Conservation (phyloP, 2,329 filamentous ascomycete species). For the Chrysoporthe cubensis region DNA sequence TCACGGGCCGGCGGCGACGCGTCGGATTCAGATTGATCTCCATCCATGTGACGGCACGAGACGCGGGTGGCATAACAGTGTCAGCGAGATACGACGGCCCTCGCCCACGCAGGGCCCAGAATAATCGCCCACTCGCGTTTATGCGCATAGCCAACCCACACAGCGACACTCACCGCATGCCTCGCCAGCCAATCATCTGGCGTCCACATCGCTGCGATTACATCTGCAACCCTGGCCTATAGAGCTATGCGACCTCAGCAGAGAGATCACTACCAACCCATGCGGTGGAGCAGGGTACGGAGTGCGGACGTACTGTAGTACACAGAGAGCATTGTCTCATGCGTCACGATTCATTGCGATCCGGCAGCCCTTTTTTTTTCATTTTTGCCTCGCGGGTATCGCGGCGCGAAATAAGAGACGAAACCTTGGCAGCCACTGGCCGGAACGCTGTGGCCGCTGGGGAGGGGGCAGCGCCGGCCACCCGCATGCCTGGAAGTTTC, state of each 20-base stretch:
- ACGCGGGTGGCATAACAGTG: no score
- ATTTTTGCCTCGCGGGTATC: background rate
- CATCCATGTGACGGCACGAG: background rate
- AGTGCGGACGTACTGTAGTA: no score
- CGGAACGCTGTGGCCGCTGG: no score
- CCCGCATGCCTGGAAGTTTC: background rate
- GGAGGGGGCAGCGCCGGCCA: background rate
- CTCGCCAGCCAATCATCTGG: background rate
- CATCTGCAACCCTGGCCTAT: background rate
- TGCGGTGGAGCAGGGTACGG: background rate
- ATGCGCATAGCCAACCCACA: slow-evolving; percentile 8
- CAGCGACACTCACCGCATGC: background rate
- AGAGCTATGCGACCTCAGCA: background rate
- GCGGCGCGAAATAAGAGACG: background rate
- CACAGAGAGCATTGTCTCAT: background rate
- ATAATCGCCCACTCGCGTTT: background rate
- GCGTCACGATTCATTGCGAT: background rate
- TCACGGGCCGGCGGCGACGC: background rate
- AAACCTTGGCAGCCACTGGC: no score
- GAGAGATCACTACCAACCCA: background rate
- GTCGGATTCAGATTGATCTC: background rate
- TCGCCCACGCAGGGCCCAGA: background rate
- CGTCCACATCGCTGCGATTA: background rate
- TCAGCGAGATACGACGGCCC: no score
- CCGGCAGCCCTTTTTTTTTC: background rate